phyloP scores from a whole-genome alignment of 257 asterid species.

The Avicennia marina region DNA sequence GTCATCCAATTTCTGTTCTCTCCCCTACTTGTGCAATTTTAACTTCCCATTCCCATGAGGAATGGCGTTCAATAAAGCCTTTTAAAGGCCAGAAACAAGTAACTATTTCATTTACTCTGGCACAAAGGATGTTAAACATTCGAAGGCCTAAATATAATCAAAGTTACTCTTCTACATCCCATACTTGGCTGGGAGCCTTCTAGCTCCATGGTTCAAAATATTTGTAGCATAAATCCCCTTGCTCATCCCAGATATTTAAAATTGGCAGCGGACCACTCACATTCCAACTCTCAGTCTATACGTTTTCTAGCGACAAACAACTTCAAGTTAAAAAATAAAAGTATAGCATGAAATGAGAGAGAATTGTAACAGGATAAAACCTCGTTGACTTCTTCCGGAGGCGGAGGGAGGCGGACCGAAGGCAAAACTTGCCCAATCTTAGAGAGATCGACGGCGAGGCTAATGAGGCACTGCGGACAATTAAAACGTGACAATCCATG shows the following conservation, averaged over 20 bases:
- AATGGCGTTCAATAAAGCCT: not conserved
- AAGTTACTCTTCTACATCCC: slow-evolving; percentile 1
- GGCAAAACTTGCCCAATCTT: slow-evolving; percentile 51
- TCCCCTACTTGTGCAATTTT: not conserved
- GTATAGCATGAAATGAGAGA: not conserved
- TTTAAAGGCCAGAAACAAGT: not conserved
- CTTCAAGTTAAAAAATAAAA: not conserved
- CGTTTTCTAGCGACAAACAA: not conserved
- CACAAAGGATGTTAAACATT: slow-evolving; percentile 11
- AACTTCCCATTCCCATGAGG: not conserved
- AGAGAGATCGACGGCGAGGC: slow-evolving; percentile 74
- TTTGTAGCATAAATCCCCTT: slow-evolving; percentile 3
- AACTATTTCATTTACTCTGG: not conserved
- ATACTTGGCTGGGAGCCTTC: slow-evolving; percentile 1
- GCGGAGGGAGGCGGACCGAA: slow-evolving; percentile 34
- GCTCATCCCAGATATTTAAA: not conserved
- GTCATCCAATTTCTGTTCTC: too few relatives aligned
- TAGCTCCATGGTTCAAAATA: not conserved
- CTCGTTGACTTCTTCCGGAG: slow-evolving; percentile 92
- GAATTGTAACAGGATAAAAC: slow-evolving; percentile 26
- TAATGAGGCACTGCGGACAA: slow-evolving; percentile 84
- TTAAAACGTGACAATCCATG: slow-evolving; percentile 76
- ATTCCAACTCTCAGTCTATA: slow-evolving; percentile 10
- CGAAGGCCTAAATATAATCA: not conserved
- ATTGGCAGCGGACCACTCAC: not conserved